phyloP scores from a whole-genome alignment of 768 basidiomycete genomes.

The Cystobasidium tubakii region DNA sequence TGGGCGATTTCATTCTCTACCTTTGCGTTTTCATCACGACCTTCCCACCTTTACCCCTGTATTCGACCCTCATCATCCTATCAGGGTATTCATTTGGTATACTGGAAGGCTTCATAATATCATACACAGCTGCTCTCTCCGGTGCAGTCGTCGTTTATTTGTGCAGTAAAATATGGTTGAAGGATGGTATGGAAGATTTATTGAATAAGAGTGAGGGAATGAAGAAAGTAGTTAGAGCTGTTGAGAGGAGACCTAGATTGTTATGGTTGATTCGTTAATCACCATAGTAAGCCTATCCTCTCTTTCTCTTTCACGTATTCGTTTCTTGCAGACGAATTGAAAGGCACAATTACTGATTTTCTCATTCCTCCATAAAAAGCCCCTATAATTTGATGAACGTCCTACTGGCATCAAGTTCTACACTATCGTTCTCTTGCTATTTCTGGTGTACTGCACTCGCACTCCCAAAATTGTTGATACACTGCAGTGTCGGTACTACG shows the following conservation, averaged over 20 bases:
- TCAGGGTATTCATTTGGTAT: conserved; percentile 51
- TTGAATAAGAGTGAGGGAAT: conserved; percentile 65
- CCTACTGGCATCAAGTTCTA: conserved; percentile 77
- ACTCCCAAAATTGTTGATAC: conserved; percentile 23
- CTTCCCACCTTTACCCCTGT: conserved; percentile 71
- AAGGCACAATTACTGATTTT: too few relatives aligned
- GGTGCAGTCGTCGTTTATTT: conserved; percentile 76
- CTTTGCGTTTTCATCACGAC: conserved; percentile 48
- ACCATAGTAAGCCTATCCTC: conserved; percentile 65
- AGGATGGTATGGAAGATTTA: conserved; percentile 65
- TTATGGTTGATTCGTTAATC: conserved; percentile 86
- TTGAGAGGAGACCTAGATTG: conserved; percentile 77
- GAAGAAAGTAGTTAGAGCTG: conserved; percentile 73
- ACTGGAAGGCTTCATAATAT: conserved; percentile 67
- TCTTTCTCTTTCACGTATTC: background rate
- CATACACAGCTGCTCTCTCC: conserved; percentile 74
- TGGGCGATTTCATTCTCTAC: conserved; percentile 73
- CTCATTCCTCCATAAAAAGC: conserved; percentile 35
- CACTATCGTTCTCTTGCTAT: conserved; percentile 57
- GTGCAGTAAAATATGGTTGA: conserved; percentile 64
- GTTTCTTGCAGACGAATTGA: too few relatives aligned
- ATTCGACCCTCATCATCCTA: conserved; percentile 85
- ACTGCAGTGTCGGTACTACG: conserved; percentile 52
- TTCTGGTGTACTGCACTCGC: conserved; percentile 35
- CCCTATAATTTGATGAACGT: conserved; percentile 83